A percentile compares a stretch with the other conserved stretches of the same genome.
These are phyloP conservation scores for Calonectria honghensis DNA, from an alignment of 2,329 filamentous ascomycete genomes.

Conservation along the genomic window DNA sequence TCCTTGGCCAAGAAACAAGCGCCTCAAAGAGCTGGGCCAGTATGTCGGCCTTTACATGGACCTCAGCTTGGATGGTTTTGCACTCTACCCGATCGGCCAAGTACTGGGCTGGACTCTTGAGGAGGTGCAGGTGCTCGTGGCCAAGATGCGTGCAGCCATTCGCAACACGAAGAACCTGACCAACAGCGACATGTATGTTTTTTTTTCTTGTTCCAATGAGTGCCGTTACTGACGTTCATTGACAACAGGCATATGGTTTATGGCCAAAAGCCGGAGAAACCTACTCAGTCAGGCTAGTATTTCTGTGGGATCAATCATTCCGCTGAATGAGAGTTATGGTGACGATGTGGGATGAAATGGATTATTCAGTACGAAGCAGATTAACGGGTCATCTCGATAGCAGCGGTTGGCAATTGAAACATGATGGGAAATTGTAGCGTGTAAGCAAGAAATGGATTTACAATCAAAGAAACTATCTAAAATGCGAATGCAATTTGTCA, in stretches of 20 bases:
- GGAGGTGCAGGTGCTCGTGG: conserved; percentile 32
- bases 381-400: not conserved
- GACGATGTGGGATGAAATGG: not conserved
- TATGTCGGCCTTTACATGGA: conserved; percentile 43
- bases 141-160: conserved; percentile 35
- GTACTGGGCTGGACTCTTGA: conserved; percentile 35
- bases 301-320: not conserved
- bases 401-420: not conserved
- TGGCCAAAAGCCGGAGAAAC: not conserved
- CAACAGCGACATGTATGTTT: conserved; percentile 25
- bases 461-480: too few relatives aligned
- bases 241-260: not conserved
- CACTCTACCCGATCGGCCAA: conserved; percentile 34
- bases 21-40: conserved; percentile 37
- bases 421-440: not conserved
- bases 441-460: too few relatives aligned
- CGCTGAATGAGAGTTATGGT: not conserved
- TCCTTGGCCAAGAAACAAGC: conserved; percentile 44
- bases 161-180: conserved; percentile 27
- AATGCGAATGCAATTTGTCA: too few relatives aligned
- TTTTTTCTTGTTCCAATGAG: not conserved
- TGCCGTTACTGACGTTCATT: not conserved
- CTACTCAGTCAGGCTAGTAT: not conserved
- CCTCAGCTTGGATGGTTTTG: conserved; percentile 40
- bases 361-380: not conserved